Base-by-base conservation (phyloP, 148 eudicot species). In the Rhododendron kiyosumense region DNA sequence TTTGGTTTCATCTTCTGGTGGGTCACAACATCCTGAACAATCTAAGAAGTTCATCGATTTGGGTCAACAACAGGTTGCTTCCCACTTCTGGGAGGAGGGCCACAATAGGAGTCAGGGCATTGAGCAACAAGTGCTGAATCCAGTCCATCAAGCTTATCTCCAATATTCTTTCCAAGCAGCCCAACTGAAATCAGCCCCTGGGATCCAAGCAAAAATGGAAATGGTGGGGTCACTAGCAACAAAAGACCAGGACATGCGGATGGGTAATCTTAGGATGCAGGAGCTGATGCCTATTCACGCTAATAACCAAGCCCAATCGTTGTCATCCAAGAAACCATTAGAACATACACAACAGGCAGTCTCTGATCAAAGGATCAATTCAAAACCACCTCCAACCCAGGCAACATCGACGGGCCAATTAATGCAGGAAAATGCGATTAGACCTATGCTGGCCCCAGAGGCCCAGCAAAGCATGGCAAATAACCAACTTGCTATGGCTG, bases 101-200 rank as follows among this genome's bases (percentile, higher is more conserved):
- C 98, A 91, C 75, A 90, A 87, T 87, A 92, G 93, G 89, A 92
- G 88, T 90, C 94, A 89, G 82, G 96, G 88, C 87, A 88, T 89
- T 87, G 99, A 96, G 87, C 74, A 28, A 67, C 96, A 91, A 82
- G 81, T 81, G 84, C 63, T 94, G 80, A 93, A 91, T 88, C 94
- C 99, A 69, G 91, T 86, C 51, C 96, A 97, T 36, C 98, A 93
- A 88, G 94, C 95, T 83, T 97, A 95, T 88, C 82, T 93, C 87
- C 96, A 96, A 79, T 92, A 92, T 88, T 92, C 98, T 82, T 85
- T 89, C 81, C 97, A 93, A 87, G 90, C 93, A 57, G 92, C 94
- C 30, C 95, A 97, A 86, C 98, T 95, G 86, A 93, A 92, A 85
- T 87, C 96, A 71, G 90, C 81, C 83, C 38, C 90, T 15, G 96